phyloP scores from a whole-genome alignment of 257 asterid species.

The Voacanga thouarsii region DNA sequence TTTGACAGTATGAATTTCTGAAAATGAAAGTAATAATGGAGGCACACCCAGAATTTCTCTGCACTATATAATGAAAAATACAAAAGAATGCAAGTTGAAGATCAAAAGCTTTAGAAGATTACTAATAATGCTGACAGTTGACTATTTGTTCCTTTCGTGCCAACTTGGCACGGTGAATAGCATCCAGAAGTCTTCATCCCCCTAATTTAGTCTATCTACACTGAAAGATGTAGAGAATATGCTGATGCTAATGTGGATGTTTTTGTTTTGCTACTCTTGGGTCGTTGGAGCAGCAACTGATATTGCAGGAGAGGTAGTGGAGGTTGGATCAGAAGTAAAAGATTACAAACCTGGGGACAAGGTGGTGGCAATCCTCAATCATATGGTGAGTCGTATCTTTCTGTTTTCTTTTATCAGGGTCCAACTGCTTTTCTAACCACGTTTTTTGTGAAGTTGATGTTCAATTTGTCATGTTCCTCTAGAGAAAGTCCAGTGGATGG shows the following conservation, averaged over 20 bases:
- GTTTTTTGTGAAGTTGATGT: background rate
- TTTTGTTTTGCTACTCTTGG: background rate
- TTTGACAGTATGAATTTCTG: background rate
- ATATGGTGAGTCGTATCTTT: slow-evolving; percentile 10
- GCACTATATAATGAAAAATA: too few species aligned
- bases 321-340: slow-evolving; percentile 22
- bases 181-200: background rate
- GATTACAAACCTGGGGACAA: slow-evolving; percentile 27
- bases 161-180: background rate
- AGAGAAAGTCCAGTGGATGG: background rate
- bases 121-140: background rate
- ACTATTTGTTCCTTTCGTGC: background rate
- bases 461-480: background rate
- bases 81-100: too few species aligned
- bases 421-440: background rate
- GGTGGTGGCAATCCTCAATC: slow-evolving; percentile 18
- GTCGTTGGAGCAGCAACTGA: slow-evolving; percentile 20
- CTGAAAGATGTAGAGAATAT: background rate
- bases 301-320: slow-evolving; percentile 31
- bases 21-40: background rate
- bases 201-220: background rate
- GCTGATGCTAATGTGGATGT: background rate
- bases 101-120: background rate
- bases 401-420: background rate
- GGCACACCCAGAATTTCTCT: background rate